phyloP scores from a whole-genome alignment of 2,329 filamentous ascomycete species.

The Ophioceras dolichostomum region DNA sequence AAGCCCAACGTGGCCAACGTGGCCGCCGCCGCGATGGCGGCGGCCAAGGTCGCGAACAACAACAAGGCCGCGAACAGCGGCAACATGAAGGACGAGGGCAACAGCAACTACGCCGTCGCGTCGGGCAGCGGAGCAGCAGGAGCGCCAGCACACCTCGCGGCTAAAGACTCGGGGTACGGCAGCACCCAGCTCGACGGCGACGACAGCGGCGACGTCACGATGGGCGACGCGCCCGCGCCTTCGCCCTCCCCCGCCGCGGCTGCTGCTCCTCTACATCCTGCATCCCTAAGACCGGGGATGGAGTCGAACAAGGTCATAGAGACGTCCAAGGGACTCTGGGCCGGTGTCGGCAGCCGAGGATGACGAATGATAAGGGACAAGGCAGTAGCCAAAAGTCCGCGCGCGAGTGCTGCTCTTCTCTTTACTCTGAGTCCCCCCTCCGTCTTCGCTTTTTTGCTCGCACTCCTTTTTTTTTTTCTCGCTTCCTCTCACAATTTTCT shows the following conservation, averaged over 20 bases:
- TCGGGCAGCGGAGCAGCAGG: constrained; percentile 8
- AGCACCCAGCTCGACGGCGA: constrained; percentile 22
- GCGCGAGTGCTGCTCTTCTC: neutral
- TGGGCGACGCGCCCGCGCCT: constrained; percentile 31
- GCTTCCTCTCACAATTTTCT: neutral
- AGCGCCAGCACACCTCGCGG: constrained; percentile 7
- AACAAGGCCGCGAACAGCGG: constrained; percentile 4
- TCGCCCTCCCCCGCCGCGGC: constrained; percentile 6
- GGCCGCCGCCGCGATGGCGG: neutral
- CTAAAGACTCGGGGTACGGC: constrained; percentile 36
- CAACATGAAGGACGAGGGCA: constrained; percentile 32
- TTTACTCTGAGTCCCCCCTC: neutral
- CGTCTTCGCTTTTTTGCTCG: neutral
- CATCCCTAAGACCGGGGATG: constrained; percentile 41
- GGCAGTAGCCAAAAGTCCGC: neutral
- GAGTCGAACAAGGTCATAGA: constrained; percentile 46
- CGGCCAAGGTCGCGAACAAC: constrained; percentile 7
- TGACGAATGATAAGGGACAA: too few relatives aligned
- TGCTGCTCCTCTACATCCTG: too few relatives aligned
- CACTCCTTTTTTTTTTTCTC: neutral
- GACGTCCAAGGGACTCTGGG: constrained; percentile 53
- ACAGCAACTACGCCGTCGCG: constrained; percentile 17
- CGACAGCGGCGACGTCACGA: constrained; percentile 28
- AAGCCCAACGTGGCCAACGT: constrained; percentile 18
- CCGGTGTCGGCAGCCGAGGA: constrained; percentile 15